Base-by-base conservation (phyloP, 2,329 filamentous ascomycete species). In the Sporothrix pseudoabietina region DNA sequence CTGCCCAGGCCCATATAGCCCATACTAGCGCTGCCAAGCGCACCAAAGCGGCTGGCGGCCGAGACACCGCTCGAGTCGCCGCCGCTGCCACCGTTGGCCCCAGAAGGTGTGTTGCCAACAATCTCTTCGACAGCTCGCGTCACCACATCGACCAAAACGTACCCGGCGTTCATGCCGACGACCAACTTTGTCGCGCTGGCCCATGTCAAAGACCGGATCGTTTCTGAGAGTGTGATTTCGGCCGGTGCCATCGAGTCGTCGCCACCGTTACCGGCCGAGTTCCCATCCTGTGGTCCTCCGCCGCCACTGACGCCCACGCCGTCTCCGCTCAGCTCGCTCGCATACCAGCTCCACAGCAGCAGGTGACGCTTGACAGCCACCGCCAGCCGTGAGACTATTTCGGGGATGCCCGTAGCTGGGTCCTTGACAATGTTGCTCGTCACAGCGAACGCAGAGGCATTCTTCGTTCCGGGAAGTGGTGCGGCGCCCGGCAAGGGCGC, bases 351-450 rank as follows among this genome's bases (percentile, higher is more conserved):
- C 94, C 96, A 99, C 72, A 98, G 83, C 75, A 98, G 81, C 71
- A 99, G 86, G 78, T 93, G 92, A 79, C 96, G 87, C 86, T 98
- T 98, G 47, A 98, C 93, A 4, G 94, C 94, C 12, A 99, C 95
- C 7, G 94, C 96, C 70, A 99, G 85, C 52, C 94, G 88, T 72
- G 94, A 97, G 76, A 98, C 94, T 72, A 99, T 97, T 77, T 95
- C 93, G 0, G 94, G 94, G 69, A 99, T 94, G 32, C 92, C 92
- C 0, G 94, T 97, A 69, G 89, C 89, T 6, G 90, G 84, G 81
- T 99, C 96, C 80, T 96, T 95, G 77, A 97, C 92, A 72, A 98
- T 97, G 81, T 98, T 97, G 76, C 94, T 97, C 1, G 94, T 98
- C 59, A 97, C 93, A 1, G 95, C 94, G 81, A 99, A 98, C 59